phyloP scores from a whole-genome alignment of 192 early-diverging fungal species.

The Chytriomyces confervae region DNA sequence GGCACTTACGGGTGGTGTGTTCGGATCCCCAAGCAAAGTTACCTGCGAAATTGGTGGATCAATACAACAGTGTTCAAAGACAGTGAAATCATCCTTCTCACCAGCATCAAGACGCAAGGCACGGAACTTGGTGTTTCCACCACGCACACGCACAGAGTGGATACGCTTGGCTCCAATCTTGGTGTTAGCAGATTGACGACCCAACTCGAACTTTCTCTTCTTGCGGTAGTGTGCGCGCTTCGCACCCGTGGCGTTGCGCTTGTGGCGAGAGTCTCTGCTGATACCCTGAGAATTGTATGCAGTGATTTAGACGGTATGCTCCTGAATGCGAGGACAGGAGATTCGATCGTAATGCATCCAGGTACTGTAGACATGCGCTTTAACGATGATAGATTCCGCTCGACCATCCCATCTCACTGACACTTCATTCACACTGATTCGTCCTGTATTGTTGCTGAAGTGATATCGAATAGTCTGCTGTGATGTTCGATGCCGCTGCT shows the following conservation, averaged over 20 bases:
- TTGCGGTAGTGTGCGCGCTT: constrained; percentile 99
- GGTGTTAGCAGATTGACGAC: constrained; percentile 98
- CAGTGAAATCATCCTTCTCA: constrained; percentile 48
- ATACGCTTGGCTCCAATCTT: constrained; percentile 97
- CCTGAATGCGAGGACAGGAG: no score
- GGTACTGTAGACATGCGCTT: no score
- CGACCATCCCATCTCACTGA: no score
- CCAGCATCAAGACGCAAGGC: constrained; percentile 93
- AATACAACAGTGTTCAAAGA: constrained; percentile 16
- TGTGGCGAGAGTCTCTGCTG: constrained; percentile 99
- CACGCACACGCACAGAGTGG: constrained; percentile 94
- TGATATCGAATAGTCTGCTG: no score
- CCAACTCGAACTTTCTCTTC: constrained; percentile 99
- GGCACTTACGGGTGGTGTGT: constrained; percentile 92
- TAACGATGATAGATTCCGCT: no score
- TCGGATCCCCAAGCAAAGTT: constrained; percentile 99
- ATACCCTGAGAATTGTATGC: constrained; percentile 73
- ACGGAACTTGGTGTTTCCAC: constrained; percentile 98
- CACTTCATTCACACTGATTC: no score
- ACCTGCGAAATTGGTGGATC: constrained; percentile 55
- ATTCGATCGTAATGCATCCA: no score
- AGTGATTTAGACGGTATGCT: no score
- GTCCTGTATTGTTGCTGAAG: no score
- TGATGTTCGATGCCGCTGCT: no score
- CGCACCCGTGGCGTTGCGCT: constrained; percentile 96